These are phyloP conservation scores for Pascua sp. DNA, from an alignment of 1,284 basidiomycete genomes.

Conservation along the genomic window DNA sequence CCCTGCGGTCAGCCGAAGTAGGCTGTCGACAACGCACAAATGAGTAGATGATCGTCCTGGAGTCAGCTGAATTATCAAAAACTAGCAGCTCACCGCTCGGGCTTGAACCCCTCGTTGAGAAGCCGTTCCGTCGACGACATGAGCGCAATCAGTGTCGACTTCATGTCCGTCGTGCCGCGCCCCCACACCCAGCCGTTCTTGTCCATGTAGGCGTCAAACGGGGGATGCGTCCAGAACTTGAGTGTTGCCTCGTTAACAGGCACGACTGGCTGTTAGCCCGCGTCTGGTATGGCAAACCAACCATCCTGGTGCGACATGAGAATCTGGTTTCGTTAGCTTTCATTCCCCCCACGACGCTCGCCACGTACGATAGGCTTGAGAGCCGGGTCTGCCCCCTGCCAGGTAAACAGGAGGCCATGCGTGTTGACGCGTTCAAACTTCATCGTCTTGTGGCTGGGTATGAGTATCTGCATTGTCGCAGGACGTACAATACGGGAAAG, in stretches of 20 bases:
- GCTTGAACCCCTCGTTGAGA: constrained; percentile 18
- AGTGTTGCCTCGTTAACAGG: constrained; percentile 57
- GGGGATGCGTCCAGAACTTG: constrained; percentile 39
- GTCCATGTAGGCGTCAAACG: constrained; percentile 23
- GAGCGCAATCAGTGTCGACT: constrained; percentile 19
- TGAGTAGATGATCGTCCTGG: constrained; percentile 4
- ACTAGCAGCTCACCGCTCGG: constrained; percentile 7
- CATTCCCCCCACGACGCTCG: constrained; percentile 51
- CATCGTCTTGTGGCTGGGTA: constrained; percentile 52
- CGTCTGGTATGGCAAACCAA: constrained; percentile 23
- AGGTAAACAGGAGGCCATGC: constrained; percentile 61
- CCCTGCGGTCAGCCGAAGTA: constrained; percentile 8
- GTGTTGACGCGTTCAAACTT: constrained; percentile 60
- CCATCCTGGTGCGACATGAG: constrained; percentile 5
- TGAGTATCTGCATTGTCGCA: not conserved
- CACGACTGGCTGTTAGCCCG: constrained; percentile 52
- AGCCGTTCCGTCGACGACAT: constrained; percentile 22
- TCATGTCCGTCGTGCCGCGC: constrained; percentile 30
- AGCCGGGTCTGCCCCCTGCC: constrained; percentile 55
- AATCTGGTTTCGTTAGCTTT: constrained; percentile 50
- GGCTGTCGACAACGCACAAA: not conserved
- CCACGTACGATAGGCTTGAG: constrained; percentile 61
- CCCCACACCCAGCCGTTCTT: constrained; percentile 31
- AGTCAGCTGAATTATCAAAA: not conserved
- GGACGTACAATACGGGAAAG: constrained; percentile 34